Evolutionary conservation across 192 early-diverging fungal genomes (phyloP).

Genomic region (Podila clonocystis): DNA sequence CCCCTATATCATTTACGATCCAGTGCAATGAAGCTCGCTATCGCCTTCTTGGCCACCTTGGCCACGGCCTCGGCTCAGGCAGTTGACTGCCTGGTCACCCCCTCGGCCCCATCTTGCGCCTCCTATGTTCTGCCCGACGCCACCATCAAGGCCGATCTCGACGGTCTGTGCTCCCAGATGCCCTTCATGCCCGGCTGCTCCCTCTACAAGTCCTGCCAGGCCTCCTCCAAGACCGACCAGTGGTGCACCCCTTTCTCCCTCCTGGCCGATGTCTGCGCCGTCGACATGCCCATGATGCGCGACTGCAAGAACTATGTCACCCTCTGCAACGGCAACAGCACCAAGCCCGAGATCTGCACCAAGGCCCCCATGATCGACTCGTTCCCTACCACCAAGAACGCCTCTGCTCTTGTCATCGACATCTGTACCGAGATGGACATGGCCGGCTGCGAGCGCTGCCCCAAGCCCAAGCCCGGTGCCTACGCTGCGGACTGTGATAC

Average conservation of each 20-base stretch:
- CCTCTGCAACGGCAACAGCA: slow-evolving; percentile 35
- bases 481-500: slow-evolving; percentile 65
- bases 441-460: slow-evolving; percentile 47
- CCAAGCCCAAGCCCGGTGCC: slow-evolving; percentile 49
- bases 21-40: neutral
- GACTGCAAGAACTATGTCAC: slow-evolving; percentile 47
- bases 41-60: neutral
- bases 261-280: slow-evolving; percentile 56
- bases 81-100: slow-evolving; percentile 24
- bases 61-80: slow-evolving; percentile 17
- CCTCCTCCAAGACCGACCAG: slow-evolving; percentile 42
- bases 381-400: slow-evolving; percentile 58
- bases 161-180: slow-evolving; percentile 58
- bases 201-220: slow-evolving; percentile 46
- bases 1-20: neutral
- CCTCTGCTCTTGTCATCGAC: slow-evolving; percentile 56
- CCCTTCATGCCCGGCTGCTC: slow-evolving; percentile 60
- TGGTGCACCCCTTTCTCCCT: slow-evolving; percentile 62
- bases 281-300: slow-evolving; percentile 62
- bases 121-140: slow-evolving; percentile 33
- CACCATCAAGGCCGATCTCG: slow-evolving; percentile 38
- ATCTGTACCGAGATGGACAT: slow-evolving; percentile 50
- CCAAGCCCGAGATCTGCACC: slow-evolving; percentile 36
- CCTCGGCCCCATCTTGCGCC: slow-evolving; percentile 45
- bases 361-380: slow-evolving; percentile 44